Conservation (phyloP, 495 filamentous ascomycete genomes). For the Beverwykella pulmonaria region DNA sequence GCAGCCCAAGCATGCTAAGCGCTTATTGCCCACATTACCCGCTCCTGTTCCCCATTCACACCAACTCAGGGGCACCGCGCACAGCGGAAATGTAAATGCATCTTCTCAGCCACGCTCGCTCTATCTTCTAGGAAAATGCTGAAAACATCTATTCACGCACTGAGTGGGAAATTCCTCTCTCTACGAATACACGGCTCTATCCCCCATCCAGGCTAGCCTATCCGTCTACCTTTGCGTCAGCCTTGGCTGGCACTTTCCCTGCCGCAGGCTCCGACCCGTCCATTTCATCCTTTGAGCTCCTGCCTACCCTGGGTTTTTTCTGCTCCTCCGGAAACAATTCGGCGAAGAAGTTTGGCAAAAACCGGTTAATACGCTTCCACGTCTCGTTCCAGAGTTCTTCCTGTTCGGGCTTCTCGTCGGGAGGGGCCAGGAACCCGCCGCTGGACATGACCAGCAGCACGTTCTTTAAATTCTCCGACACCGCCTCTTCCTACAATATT, state of each 20-base stretch:
- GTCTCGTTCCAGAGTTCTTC: conserved; percentile 76
- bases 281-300: conserved; percentile 24
- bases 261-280: neutral
- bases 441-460: conserved; percentile 94
- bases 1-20: no score
- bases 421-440: conserved; percentile 79
- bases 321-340: conserved; percentile 50
- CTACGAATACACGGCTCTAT: no score
- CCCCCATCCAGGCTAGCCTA: no score
- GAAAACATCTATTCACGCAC: no score
- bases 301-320: conserved; percentile 22
- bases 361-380: conserved; percentile 85
- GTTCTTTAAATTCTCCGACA: conserved; percentile 95
- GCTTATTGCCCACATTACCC: no score
- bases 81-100: no score
- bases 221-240: conserved; percentile 1
- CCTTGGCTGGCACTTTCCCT: neutral
- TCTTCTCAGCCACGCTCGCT: no score
- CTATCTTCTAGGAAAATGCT: no score
- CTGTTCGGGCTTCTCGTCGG: conserved; percentile 61
- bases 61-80: no score
- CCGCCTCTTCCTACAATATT: conserved; percentile 77
- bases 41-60: no score
- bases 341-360: conserved; percentile 73
- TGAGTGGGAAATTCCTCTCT: no score